Base-by-base conservation (phyloP, 768 basidiomycete genomes). In the Clitopilus hobsonii region DNA sequence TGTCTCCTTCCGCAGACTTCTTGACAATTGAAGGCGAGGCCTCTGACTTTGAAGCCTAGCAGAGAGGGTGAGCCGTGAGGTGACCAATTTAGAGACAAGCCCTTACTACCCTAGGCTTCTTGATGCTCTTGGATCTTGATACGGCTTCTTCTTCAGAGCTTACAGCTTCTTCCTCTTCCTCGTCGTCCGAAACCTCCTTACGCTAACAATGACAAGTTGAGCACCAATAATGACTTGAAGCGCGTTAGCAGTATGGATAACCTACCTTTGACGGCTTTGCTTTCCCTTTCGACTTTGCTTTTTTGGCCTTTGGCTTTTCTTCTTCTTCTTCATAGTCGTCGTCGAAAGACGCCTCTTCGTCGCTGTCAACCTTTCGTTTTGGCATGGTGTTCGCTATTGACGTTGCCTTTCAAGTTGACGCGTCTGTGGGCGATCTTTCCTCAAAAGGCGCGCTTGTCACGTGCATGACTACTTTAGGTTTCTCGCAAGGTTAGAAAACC, bases 1-100 rank as follows among this genome's bases (percentile, higher is more conserved):
- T 78, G 8, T 82, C 78, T 18, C 78, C 71, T 53, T 75, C 70
- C 16, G 59, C 54, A 24, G 62, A 74, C 52, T 52, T 63, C 25
- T 66, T 63, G 13, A 63, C 53, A 41, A 10, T 20, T 18, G 38
- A 41, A 41, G 38, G 18, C 6, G 18, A 11, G 38, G 10, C 18
- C 18, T 41, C 38, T 10, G 38, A 18, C 7, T 16, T 32, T 16
- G 7, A 16, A 32, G 8, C 7, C 30, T 7, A 7, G 8, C 7
- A 32, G 16, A 32, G 7, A 7, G 30, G 16, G 30, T 7, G 30
- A 32, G 16, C 8, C 30, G 30, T 32, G 8, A 32, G 30, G 8
- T 32, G 30, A 10, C 10, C 8, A 18, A 18, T 41, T 41, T 41
- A 18, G 8, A 7, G 6, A 8, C 8, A 18, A 41, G 38, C 38